Conservation (phyloP, 2,329 filamentous ascomycete species). For the Pseudonectria foliicola region DNA sequence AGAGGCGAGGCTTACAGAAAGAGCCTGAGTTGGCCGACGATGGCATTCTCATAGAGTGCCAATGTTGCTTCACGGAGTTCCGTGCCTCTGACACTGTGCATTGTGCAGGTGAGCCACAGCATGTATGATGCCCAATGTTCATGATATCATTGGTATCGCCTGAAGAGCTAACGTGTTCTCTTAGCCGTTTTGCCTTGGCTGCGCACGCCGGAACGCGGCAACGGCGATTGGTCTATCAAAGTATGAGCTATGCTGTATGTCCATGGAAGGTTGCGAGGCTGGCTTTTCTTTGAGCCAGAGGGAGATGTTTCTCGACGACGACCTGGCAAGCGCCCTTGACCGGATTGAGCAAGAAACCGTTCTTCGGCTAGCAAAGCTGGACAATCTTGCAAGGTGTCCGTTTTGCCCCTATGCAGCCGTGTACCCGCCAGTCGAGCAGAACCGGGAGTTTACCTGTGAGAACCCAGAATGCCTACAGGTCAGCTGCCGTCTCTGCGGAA, state of each 20-base stretch:
- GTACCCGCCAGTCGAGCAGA: constrained; percentile 56
- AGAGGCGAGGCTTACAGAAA: too few species aligned
- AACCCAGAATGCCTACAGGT: constrained; percentile 56
- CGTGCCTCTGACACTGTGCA: too few species aligned
- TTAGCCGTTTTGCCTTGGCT: constrained; percentile 61
- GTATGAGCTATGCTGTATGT: constrained; percentile 65
- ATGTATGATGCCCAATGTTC: too few species aligned
- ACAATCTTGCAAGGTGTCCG: constrained; percentile 68
- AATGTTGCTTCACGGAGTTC: too few species aligned
- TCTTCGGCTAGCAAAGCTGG: constrained; percentile 61
- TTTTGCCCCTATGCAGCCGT: constrained; percentile 78
- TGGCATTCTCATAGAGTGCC: too few species aligned
- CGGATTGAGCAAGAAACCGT: constrained; percentile 64
- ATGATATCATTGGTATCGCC: too few species aligned
- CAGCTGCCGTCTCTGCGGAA: constrained; percentile 62
- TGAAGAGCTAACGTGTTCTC: constrained; percentile 5
- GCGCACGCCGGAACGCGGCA: constrained; percentile 59
- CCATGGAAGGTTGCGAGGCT: constrained; percentile 56
- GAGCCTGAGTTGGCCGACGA: too few species aligned
- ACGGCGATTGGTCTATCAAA: constrained; percentile 61
- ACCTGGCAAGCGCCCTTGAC: constrained; percentile 55
- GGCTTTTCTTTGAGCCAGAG: constrained; percentile 52
- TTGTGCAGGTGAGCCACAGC: too few species aligned
- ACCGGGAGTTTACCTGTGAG: constrained; percentile 68
- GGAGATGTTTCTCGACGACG: constrained; percentile 49